phyloP scores from a whole-genome alignment of 345 rosid genomes.

The Theobroma cacao region DNA sequence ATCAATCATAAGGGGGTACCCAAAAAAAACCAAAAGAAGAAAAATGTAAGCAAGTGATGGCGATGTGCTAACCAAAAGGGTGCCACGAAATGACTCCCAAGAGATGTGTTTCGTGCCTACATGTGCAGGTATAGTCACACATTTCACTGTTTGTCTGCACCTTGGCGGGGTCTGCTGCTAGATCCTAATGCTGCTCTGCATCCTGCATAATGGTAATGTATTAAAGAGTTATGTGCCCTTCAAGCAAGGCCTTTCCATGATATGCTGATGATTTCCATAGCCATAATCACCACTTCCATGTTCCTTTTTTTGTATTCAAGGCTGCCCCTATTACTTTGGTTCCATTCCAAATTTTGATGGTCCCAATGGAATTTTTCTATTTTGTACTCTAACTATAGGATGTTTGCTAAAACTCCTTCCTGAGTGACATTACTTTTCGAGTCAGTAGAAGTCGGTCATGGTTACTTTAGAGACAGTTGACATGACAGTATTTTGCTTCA shows the following conservation, averaged over 20 bases:
- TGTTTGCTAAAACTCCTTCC: no score
- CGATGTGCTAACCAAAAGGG: conserved; percentile 12
- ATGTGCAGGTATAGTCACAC: conserved; percentile 9
- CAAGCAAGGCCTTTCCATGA: neutral
- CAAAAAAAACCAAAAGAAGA: neutral
- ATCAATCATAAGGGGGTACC: neutral
- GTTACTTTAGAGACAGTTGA: no score
- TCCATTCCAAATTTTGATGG: neutral
- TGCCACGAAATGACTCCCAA: conserved; percentile 13
- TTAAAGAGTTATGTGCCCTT: neutral
- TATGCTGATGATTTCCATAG: neutral
- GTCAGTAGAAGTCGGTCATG: no score
- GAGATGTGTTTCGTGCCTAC: conserved; percentile 12
- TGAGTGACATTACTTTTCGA: no score
- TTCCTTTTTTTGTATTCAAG: neutral
- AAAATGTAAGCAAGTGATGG: neutral
- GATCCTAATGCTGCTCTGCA: conserved; percentile 9
- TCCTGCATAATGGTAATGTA: neutral
- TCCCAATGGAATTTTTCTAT: neutral
- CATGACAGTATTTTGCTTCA: no score
- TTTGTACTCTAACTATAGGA: no score
- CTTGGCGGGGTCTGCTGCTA: conserved; percentile 1
- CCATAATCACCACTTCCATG: neutral
- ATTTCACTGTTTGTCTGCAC: conserved; percentile 10
- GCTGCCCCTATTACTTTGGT: neutral